Evolutionary conservation across 2,329 filamentous ascomycete genomes (phyloP).

Genomic region (Neonectria coccinea): DNA sequence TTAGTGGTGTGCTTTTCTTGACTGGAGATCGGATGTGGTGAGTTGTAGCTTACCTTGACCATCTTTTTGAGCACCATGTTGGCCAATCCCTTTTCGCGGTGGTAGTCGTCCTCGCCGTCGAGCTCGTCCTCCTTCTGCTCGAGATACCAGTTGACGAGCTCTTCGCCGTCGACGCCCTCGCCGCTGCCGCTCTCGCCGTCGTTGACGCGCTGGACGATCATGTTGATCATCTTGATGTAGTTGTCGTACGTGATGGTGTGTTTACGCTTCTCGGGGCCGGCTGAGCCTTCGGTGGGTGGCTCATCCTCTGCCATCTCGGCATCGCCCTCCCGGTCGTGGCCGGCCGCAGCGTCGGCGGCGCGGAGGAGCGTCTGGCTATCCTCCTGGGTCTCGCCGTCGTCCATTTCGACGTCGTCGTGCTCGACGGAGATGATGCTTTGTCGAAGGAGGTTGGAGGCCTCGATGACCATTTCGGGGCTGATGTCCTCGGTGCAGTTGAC

Average conservation of each 20-base stretch:
- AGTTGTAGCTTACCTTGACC: conserved; percentile 79
- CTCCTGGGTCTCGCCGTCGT: conserved; percentile 71
- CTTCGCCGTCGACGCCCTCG: conserved; percentile 87
- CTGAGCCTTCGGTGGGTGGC: conserved; percentile 54
- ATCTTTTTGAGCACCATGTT: conserved; percentile 93
- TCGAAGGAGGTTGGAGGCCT: conserved; percentile 90
- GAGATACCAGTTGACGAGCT: conserved; percentile 88
- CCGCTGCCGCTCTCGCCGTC: conserved; percentile 81
- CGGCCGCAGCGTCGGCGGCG: conserved; percentile 56
- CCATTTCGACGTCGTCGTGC: conserved; percentile 95
- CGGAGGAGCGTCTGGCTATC: conserved; percentile 60
- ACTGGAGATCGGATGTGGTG: background rate
- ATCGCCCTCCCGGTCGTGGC: conserved; percentile 61
- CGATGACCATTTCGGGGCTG: conserved; percentile 83
- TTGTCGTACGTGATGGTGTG: conserved; percentile 96
- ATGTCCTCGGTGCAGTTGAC: conserved; percentile 96
- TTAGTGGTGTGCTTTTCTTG: conserved; percentile 47
- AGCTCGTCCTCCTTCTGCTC: conserved; percentile 90
- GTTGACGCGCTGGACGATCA: conserved; percentile 84
- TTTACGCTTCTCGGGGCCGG: conserved; percentile 62
- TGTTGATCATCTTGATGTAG: conserved; percentile 90
- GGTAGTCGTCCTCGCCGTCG: conserved; percentile 82
- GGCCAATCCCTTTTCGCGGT: conserved; percentile 78
- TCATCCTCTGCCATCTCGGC: conserved; percentile 54
- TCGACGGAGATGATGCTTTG: conserved; percentile 98